phyloP scores from a whole-genome alignment of 2,329 filamentous ascomycete species.

The Calonectria fujianensis region DNA sequence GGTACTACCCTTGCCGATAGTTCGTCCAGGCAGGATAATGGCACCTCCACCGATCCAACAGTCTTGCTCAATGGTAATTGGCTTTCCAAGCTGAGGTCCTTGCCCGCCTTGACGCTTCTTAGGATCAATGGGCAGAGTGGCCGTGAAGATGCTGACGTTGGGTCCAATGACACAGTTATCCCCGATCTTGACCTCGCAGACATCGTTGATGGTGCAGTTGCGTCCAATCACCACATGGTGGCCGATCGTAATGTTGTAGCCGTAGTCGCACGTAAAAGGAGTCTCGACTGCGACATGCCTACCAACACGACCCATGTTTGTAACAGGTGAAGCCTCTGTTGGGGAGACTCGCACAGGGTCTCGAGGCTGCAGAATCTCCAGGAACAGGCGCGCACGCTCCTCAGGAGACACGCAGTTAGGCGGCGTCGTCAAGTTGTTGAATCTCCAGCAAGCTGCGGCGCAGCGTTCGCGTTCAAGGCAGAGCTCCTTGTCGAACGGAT shows the following conservation, averaged over 20 bases:
- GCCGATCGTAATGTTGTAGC: slow-evolving; percentile 93
- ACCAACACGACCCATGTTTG: slow-evolving; percentile 79
- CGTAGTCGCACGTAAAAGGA: slow-evolving; percentile 95
- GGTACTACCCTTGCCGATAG: slow-evolving; percentile 85
- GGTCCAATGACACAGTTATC: slow-evolving; percentile 86
- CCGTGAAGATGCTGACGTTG: slow-evolving; percentile 90
- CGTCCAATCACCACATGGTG: slow-evolving; percentile 89
- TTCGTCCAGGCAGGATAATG: slow-evolving; percentile 85
- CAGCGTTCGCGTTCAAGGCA: slow-evolving; percentile 90
- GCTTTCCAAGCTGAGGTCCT: slow-evolving; percentile 81
- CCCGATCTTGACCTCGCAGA: slow-evolving; percentile 88
- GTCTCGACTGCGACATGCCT: slow-evolving; percentile 86
- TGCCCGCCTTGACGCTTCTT: slow-evolving; percentile 83
- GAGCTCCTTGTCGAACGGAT: slow-evolving; percentile 85
- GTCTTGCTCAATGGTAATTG: slow-evolving; percentile 88
- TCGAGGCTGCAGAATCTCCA: slow-evolving; percentile 81
- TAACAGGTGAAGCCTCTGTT: slow-evolving; percentile 70
- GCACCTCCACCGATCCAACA: slow-evolving; percentile 88
- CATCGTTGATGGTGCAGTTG: slow-evolving; percentile 90
- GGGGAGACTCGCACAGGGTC: slow-evolving; percentile 75
- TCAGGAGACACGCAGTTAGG: slow-evolving; percentile 81
- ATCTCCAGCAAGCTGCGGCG: slow-evolving; percentile 86
- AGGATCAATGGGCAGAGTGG: slow-evolving; percentile 82
- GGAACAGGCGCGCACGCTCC: slow-evolving; percentile 82
- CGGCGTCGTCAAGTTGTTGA: slow-evolving; percentile 86